Conservation (phyloP, 1,284 basidiomycete species). For the Cryptococcus amylolentus region DNA sequence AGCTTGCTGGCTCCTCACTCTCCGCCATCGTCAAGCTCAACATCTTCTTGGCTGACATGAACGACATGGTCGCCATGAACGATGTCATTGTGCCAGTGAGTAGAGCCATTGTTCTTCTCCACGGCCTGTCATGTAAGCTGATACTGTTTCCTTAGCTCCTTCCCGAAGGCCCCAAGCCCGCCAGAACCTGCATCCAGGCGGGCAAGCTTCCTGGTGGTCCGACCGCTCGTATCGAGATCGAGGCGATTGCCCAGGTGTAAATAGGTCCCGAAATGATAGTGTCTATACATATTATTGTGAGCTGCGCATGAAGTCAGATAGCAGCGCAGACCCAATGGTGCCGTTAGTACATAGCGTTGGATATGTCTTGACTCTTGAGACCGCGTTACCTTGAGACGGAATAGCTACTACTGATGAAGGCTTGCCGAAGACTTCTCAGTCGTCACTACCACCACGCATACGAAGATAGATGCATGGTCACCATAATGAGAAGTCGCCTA, state of each 20-base stretch:
- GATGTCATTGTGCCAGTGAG: slow-evolving; percentile 29
- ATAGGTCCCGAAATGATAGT: too few relatives aligned
- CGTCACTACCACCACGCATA: too few relatives aligned
- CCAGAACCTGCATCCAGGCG: slow-evolving; percentile 3
- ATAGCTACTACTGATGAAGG: too few relatives aligned
- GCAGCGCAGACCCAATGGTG: too few relatives aligned
- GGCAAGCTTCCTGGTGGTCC: slow-evolving; percentile 3
- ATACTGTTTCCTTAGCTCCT: not conserved
- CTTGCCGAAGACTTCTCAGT: too few relatives aligned
- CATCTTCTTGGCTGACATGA: slow-evolving; percentile 34
- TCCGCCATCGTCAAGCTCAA: slow-evolving; percentile 82
- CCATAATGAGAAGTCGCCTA: too few relatives aligned
- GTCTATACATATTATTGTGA: too few relatives aligned
- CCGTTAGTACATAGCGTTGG: too few relatives aligned
- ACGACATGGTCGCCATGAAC: slow-evolving; percentile 33
- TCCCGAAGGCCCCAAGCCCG: not conserved
- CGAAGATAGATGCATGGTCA: too few relatives aligned
- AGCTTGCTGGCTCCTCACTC: slow-evolving; percentile 55
- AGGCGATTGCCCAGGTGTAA: slow-evolving; percentile 5
- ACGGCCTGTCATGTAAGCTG: not conserved
- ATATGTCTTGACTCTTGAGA: too few relatives aligned
- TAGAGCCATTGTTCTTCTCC: not conserved
- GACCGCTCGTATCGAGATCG: slow-evolving; percentile 3
- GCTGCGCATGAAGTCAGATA: too few relatives aligned
- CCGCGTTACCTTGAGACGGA: too few relatives aligned